Base-by-base conservation (phyloP, 2,329 filamentous ascomycete species). In the Chrysoporthe puriensis region DNA sequence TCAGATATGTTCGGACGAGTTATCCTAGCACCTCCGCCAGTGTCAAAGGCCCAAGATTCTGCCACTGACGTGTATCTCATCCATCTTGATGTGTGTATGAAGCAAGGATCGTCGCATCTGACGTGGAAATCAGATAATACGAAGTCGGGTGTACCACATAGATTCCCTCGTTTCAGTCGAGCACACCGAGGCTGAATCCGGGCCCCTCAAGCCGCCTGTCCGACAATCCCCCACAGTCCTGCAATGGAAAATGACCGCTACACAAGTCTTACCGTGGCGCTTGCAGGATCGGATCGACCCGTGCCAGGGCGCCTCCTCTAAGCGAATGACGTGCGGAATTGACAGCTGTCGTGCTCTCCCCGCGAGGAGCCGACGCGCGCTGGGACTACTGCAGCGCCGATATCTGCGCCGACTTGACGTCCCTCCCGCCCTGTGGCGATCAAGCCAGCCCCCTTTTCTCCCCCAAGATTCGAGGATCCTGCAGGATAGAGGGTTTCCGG, bases 271-370 rank as follows among this genome's bases (percentile, higher is more conserved):
- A 62, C 26, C 36, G 59, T 62, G 59, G 59, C 59, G 59, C 16
- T 43, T 26, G 21, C 21, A 50, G 59, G 43, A 62, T 46, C 59
- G 34, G 59, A 62, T 62, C 59, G 58, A 44, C 26, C 13, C 59
- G 43, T 62, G 59, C 14, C 40, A 62, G 40, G 40, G 57, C 40
- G n/a, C n/a, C 16, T 62, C 43, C 16, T 43, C 21, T 32, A 62
- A 62, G 59, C 59, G 59, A 62, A n/a, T 43, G 59, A 62, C 3
- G 59, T 50, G 59, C 43, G 59, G 48, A 26, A 62, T 62, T 62
- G 59, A 62, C 59, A 62, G 43, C 59, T 62, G 59, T 26, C 59
- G 59, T 62, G 43, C 43, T 54, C 26, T 14, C 4, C n/a, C 18
- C 46, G 6, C 8, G 6, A 50, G 44, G 46, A 26, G 8, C 8